Conservation (phyloP, 352 stramenopile species). For the Blastocystis sp. region DNA sequence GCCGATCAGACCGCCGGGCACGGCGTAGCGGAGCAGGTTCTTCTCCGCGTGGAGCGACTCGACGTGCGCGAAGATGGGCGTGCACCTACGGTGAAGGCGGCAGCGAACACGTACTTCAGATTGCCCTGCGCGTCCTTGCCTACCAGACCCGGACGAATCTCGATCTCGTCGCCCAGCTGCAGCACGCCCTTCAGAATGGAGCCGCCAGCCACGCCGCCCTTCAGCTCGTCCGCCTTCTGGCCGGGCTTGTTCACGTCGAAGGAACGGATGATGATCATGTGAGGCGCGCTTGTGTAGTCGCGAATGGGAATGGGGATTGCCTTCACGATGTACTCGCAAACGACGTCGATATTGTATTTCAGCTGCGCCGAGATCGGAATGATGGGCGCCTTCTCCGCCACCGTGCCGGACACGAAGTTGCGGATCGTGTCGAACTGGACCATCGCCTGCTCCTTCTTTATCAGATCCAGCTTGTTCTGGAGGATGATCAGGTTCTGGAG, state of each 20-base stretch:
- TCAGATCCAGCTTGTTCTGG: slow-evolving; percentile 99
- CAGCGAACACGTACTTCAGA: slow-evolving; percentile 76
- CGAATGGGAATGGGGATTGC: slow-evolving; percentile 95
- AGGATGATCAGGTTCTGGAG: slow-evolving; percentile 99
- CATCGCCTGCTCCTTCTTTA: slow-evolving; percentile 95
- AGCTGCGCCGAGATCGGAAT: slow-evolving; percentile 98
- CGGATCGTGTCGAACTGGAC: slow-evolving; percentile 91
- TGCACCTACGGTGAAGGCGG: slow-evolving; percentile 80
- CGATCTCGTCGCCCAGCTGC: slow-evolving; percentile 94
- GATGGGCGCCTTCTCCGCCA: slow-evolving; percentile 95
- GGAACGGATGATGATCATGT: slow-evolving; percentile 98
- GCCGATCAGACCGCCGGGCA: slow-evolving; percentile 97
- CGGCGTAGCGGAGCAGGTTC: slow-evolving; percentile 98
- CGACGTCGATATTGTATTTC: slow-evolving; percentile 99
- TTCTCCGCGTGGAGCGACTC: slow-evolving; percentile 97
- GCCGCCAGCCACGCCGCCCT: slow-evolving; percentile 84
- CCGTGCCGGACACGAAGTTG: slow-evolving; percentile 80
- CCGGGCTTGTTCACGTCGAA: slow-evolving; percentile 99
- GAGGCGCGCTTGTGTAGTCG: slow-evolving; percentile 95
- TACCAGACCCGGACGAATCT: slow-evolving; percentile 97
- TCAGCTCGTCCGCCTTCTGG: slow-evolving; percentile 95
- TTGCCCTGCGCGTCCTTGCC: slow-evolving; percentile 93
- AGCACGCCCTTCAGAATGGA: slow-evolving; percentile 96
- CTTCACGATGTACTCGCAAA: slow-evolving; percentile 99
- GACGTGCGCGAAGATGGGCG: slow-evolving; percentile 90